phyloP scores from a whole-genome alignment of 306 rosid species.

The Castanea crenata region DNA sequence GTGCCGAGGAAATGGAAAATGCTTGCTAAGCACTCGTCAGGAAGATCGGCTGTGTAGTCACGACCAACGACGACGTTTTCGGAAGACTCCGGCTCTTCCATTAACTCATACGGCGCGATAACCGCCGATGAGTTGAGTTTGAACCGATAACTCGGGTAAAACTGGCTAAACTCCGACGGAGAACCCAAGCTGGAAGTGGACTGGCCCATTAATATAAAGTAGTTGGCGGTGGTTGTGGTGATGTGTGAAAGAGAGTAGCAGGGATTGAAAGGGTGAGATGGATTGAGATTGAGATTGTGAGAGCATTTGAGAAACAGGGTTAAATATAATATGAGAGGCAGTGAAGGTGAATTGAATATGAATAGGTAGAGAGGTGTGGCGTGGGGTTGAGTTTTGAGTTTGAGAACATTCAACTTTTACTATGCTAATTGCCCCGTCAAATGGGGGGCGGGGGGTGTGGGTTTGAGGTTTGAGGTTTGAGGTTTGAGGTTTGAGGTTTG shows the following conservation, averaged over 20 bases:
- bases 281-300: no score
- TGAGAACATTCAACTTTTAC: no score
- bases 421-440: slow-evolving; percentile 39
- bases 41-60: slow-evolving; percentile 54
- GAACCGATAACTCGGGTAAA: slow-evolving; percentile 17
- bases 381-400: no score
- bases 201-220: slow-evolving; percentile 56
- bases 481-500: no score
- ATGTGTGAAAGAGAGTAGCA: not conserved
- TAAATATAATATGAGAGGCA: not conserved
- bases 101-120: not conserved
- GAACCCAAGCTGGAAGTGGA: slow-evolving; percentile 42
- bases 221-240: not conserved
- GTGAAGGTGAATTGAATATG: not conserved
- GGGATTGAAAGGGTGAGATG: not conserved
- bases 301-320: not conserved
- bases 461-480: no score
- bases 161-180: slow-evolving; percentile 12
- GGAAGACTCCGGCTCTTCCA: slow-evolving; percentile 8
- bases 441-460: slow-evolving; percentile 11
- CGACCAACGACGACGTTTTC: not conserved
- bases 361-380: no score
- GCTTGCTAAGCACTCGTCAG: slow-evolving; percentile 65
- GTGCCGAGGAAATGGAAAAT: slow-evolving; percentile 55
- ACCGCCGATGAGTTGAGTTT: slow-evolving; percentile 13